Evolutionary conservation across 768 basidiomycete species (phyloP), one percentile per base, ranked within the genome.

Genomic region (Pilatotrama ljubarskyi): DNA sequence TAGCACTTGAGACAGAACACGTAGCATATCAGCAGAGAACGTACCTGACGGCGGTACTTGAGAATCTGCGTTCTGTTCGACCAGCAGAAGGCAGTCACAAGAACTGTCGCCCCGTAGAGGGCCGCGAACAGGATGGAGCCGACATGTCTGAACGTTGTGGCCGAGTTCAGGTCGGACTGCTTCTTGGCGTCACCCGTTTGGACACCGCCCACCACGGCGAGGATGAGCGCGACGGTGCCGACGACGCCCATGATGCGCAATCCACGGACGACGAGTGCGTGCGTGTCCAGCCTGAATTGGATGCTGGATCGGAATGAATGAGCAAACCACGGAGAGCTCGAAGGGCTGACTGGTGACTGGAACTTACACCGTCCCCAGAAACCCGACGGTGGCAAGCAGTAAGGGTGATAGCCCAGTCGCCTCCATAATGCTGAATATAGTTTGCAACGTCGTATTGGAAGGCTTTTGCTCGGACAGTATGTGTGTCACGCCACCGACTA

Each of bases 401-500:
- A 79, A 63, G 10, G 78, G 77, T 0, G 77, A 75, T n/a, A 79
- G 51, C 6, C 78, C 78, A 32, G 75, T 66, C 3, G 69, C 65
- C 49, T 76, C 74, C 5, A 78, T 67, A n/a, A 74, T 78, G 61
- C 81, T 82, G 36, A 82, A 81, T 47, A 84, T 80, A 51, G 79
- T 76, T 61, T 81, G 81, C 36, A 88, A 66, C 51, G 78, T 78
- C 38, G 65, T 65, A 36, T 80, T 78, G 20, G 70, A 62, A 1
- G 78, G 64, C 24, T 75, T 63, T 40, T 77, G 62, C 68, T 88
- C 81, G 29, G 76, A 83, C 24, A 84, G 83, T 48, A 89, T 73
- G n/a, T 84, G 72, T 24, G 88, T 70, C 15, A 81, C 81, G 26
- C 83, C 85, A 14, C 81, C 82, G 14, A 84, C 73, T 40, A 87